Evolutionary conservation across 208 protist genomes (phyloP).

Genomic region (Trypanosoma cruzi): DNA sequence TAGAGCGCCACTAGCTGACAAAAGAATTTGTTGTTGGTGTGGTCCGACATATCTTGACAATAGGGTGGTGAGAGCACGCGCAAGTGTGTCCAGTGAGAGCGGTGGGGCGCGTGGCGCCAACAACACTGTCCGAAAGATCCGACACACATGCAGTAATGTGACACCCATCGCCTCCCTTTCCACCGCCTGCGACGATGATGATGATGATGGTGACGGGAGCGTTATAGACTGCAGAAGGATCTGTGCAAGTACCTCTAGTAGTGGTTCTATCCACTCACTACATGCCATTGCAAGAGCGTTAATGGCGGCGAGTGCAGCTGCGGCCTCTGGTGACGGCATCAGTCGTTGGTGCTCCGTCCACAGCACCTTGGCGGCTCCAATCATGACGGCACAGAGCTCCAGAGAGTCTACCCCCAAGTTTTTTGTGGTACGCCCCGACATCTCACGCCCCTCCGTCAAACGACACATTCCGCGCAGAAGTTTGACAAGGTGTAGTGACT

Average conservation of each 20-base stretch:
- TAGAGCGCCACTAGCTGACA: constrained; percentile 64
- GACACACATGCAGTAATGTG: constrained; percentile 56
- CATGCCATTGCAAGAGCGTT: constrained; percentile 50
- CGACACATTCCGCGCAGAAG: constrained; percentile 58
- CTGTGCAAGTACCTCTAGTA: constrained; percentile 59
- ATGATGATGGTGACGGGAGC: constrained; percentile 8
- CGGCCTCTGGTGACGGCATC: constrained; percentile 43
- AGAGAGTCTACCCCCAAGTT: constrained; percentile 27
- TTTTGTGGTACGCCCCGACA: constrained; percentile 27
- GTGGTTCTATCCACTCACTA: constrained; percentile 60
- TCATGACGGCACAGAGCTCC: constrained; percentile 61
- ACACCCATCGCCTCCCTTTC: constrained; percentile 34
- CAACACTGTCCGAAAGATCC: constrained; percentile 47
- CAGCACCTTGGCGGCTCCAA: constrained; percentile 46
- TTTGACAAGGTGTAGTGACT: constrained; percentile 52
- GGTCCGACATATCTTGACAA: constrained; percentile 83
- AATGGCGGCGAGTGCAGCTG: constrained; percentile 52
- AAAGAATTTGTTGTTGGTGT: constrained; percentile 78
- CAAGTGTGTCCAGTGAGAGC: constrained; percentile 59
- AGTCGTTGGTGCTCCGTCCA: constrained; percentile 62
- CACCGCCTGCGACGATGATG: constrained; percentile 1
- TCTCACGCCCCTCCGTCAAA: background rate
- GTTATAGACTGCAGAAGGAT: constrained; percentile 41
- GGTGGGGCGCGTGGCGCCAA: constrained; percentile 45
- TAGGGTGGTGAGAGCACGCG: constrained; percentile 52